phyloP scores from a whole-genome alignment of 768 basidiomycete species.

The Lactifluus rugatus region DNA sequence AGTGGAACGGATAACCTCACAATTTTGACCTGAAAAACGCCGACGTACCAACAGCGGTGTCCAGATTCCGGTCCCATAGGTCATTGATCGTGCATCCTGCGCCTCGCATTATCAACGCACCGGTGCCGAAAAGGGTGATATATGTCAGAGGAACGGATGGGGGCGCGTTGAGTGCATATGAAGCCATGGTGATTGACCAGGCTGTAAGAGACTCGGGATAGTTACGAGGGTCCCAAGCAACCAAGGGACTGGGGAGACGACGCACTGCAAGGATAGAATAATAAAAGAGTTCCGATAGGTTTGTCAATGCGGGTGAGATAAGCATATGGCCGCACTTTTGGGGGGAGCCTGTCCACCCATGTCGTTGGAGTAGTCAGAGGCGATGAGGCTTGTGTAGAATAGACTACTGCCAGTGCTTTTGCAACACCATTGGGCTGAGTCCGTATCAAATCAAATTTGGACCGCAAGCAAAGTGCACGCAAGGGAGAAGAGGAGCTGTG shows the following conservation, averaged over 20 bases:
- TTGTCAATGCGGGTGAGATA: conserved; percentile 88
- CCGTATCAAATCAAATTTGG: neutral
- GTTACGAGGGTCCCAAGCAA: neutral
- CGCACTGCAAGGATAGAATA: conserved; percentile 92
- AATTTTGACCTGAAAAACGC: too few relatives aligned
- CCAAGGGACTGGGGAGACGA: conserved; percentile 28
- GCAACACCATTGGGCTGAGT: neutral
- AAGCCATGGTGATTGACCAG: conserved; percentile 97
- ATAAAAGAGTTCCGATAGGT: conserved; percentile 84
- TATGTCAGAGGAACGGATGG: conserved; percentile 63
- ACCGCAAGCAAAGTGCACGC: neutral
- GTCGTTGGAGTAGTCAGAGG: conserved; percentile 26
- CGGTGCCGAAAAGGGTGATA: conserved; percentile 74
- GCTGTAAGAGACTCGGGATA: conserved; percentile 37
- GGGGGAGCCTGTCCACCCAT: conserved; percentile 64
- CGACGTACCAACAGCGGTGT: conserved; percentile 79
- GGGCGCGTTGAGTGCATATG: conserved; percentile 66
- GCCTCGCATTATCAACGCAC: conserved; percentile 92
- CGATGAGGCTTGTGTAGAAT: neutral
- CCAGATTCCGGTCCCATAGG: conserved; percentile 92
- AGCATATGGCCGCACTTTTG: conserved; percentile 61
- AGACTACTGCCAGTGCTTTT: neutral
- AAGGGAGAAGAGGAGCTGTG: neutral
- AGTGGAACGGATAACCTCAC: too few relatives aligned
- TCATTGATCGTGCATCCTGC: conserved; percentile 99